Evolutionary conservation across 768 basidiomycete species (phyloP), one percentile per base, ranked within the genome.

Genomic region (Mycena capillaripes): DNA sequence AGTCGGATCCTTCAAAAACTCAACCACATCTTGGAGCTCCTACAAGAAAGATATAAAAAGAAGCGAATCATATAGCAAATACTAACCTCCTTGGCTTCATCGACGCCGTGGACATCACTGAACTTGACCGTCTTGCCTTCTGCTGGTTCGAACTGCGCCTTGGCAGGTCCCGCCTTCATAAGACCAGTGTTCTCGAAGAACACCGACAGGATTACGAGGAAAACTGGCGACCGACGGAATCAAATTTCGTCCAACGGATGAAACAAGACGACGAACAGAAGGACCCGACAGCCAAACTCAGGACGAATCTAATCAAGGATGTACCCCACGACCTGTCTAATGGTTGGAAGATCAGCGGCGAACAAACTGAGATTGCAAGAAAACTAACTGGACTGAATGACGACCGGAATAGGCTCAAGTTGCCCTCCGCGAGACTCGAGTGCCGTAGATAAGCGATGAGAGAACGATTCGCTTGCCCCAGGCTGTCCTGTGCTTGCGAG

Each of bases 31-130:
- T 87, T 94, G 91, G 36, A 98, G 87, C 87, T 97, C 97, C 93
- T 96, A 76, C 55, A 63, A 36, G 48, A 50, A 34, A 27, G 19
- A n/a, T 14, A 16, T n/a, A 21, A 48, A 62, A 25, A 36, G 36
- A 66, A 42, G 29, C 36, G 40, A 57, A 40, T 44, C n/a, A 48
- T 1, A 68, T 58, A 19, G n/a, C 55, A 30, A 25, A 25, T 16
- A 29, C 19, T 57, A 69, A 93, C 97, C 79, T 93, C 91, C 82
- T 99, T 99, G 40, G 95, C 98, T 82, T 99, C 98, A 76, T 99
- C 98, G 30, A 97, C 94, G 34, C 98, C 98, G 75, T 99, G 97
- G 7, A 99, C 97, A 82, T 99, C 98, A 73, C 90, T 92, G 79
- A 99, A 99, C 77, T 90, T 97, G 82, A 97, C 93, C 1, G 90